These are phyloP conservation scores for Pleurotus giganteus DNA, from an alignment of 768 basidiomycete genomes.

Conservation along the genomic window DNA sequence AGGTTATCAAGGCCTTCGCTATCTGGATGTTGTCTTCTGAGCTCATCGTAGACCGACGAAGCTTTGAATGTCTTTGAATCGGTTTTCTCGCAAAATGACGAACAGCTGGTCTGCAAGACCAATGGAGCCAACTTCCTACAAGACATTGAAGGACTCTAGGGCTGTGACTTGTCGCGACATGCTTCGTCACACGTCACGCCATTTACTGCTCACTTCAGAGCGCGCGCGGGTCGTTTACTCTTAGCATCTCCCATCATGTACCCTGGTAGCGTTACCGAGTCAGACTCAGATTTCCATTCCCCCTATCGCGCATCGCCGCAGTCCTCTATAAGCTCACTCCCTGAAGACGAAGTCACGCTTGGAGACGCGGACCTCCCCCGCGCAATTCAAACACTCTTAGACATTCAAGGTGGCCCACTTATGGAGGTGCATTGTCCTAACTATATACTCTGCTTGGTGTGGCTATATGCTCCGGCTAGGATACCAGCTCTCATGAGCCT, in stretches of 20 bases:
- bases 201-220: background rate
- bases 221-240: background rate
- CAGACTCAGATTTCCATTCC: constrained; percentile 50
- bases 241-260: constrained; percentile 14
- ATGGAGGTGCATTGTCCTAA: background rate
- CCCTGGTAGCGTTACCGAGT: constrained; percentile 51
- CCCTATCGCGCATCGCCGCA: too few species aligned
- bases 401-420: background rate
- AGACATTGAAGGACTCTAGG: constrained; percentile 51
- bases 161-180: background rate
- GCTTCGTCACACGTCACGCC: background rate
- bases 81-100: constrained; percentile 58
- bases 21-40: constrained; percentile 1
- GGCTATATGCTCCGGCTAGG: constrained; percentile 19
- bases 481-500: constrained; percentile 26
- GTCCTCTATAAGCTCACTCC: too few species aligned
- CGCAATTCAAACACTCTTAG: background rate
- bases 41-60: constrained; percentile 47
- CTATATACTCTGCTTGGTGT: background rate
- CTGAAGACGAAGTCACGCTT: too few species aligned
- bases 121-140: constrained; percentile 56
- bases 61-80: constrained; percentile 57
- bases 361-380: background rate
- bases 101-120: constrained; percentile 50
- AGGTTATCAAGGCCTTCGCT: constrained; percentile 20